phyloP scores from a whole-genome alignment of 192 early-diverging fungal genomes.

The Cladochytrium replicatum region DNA sequence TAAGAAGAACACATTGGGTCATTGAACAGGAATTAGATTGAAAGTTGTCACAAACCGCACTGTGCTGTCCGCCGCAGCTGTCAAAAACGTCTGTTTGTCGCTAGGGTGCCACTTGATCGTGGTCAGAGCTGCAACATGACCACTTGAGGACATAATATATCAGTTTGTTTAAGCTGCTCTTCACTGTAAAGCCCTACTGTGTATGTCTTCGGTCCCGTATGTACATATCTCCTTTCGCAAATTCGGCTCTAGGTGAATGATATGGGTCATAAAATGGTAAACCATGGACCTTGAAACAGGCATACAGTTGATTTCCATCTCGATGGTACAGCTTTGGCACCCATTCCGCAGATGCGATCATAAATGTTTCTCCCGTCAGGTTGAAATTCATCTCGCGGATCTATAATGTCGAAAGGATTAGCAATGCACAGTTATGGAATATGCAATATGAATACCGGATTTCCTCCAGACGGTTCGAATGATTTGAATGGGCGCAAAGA shows the following conservation, averaged over 20 bases:
- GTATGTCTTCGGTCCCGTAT: constrained; percentile 78
- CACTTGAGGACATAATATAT: constrained; percentile 34
- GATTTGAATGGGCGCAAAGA: constrained; percentile 64
- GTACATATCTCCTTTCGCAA: constrained; percentile 87
- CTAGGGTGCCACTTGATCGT: constrained; percentile 70
- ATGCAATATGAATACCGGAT: constrained; percentile 32
- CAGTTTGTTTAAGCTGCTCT: too few species aligned
- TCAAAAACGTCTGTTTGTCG: constrained; percentile 55
- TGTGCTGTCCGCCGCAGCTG: constrained; percentile 72
- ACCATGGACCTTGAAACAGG: background rate
- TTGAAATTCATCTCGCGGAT: constrained; percentile 75
- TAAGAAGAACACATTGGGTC: constrained; percentile 1
- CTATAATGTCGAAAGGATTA: constrained; percentile 8
- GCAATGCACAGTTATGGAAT: background rate
- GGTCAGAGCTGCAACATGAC: constrained; percentile 76
- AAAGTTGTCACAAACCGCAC: constrained; percentile 34
- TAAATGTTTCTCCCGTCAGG: constrained; percentile 58
- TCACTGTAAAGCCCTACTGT: constrained; percentile 17
- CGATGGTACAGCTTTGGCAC: constrained; percentile 68
- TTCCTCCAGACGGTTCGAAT: constrained; percentile 66
- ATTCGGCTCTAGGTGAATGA: constrained; percentile 37
- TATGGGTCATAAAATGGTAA: background rate
- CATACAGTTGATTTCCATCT: constrained; percentile 59
- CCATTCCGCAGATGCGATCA: constrained; percentile 67
- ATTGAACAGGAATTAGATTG: constrained; percentile 10